Evolutionary conservation across 176 grass and related monocot species (phyloP), one percentile per base, ranked within the genome.

Genomic region (Aegilops bicornis): DNA sequence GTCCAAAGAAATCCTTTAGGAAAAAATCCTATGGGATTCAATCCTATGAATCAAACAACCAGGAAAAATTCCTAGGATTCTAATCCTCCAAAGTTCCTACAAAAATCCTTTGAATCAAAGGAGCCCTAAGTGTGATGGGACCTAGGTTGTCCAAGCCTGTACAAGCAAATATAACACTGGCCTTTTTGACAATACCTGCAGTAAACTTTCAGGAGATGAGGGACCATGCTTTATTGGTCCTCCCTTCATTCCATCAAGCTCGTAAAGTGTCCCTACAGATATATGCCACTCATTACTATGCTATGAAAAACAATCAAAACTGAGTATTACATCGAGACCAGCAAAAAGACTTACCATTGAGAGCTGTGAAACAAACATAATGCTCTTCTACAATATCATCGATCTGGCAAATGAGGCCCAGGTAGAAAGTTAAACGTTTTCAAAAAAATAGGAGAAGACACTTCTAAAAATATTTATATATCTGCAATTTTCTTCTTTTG

Each of bases 161-260:
- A n/a, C 36, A 79, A 29, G 19, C 6, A 58, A 58, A 58, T 8
- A 58, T 58, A 58, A 22, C 48, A 9, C 2, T 22, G 54, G 19
- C 7, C 17, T 0, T 75, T 73, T 75, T 76, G 14, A 15, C 16
- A 81, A 29, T 77, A 86, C 88, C 88, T 82, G 78, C 37, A 89
- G 78, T n/a, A 90, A 82, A 81, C 52, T 90, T 78, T 63, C 69
- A n/a, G 62, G 35, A 82, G 71, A 86, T 40, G 48, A 78, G 37
- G 63, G 25, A 8, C 79, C 50, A 5, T 64, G 88, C 11, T 77
- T 82, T 82, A 78, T 63, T 71, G 78, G 88, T 68, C 71, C 83
- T 78, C 47, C 16, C 72, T 86, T 90, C 72, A 90, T 90, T 11
- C 83, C 88, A 69, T 90, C 88, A 36, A 90, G 83, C 64, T 78